phyloP scores from a whole-genome alignment of 345 rosid species.

The Euclidium syriacum region DNA sequence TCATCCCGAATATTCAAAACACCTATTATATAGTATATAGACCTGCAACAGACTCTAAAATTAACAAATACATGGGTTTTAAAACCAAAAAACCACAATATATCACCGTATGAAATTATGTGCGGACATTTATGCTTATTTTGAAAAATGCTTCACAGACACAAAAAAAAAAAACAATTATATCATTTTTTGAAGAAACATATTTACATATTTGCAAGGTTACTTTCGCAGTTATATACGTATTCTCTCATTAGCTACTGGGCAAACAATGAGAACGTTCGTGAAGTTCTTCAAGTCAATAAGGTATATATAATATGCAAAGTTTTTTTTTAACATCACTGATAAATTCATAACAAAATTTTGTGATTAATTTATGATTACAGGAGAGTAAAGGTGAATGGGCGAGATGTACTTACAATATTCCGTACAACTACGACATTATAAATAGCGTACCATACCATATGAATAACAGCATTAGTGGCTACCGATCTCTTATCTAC shows the following conservation, averaged over 20 bases:
- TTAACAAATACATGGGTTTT: too few relatives aligned
- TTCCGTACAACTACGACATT: conserved; percentile 1
- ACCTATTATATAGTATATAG: too few relatives aligned
- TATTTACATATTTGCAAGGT: background rate
- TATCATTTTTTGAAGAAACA: background rate
- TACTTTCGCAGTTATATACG: conserved; percentile 4
- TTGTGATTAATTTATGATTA: background rate
- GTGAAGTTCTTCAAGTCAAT: conserved; percentile 1
- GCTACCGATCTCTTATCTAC: conserved; percentile 17
- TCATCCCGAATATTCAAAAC: too few relatives aligned
- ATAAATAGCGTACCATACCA: conserved; percentile 4
- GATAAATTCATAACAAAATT: background rate
- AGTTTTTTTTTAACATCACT: background rate
- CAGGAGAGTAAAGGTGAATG: conserved; percentile 20
- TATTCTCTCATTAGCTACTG: background rate
- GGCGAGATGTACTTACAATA: conserved; percentile 5
- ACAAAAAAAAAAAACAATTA: background rate
- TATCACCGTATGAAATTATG: too few relatives aligned
- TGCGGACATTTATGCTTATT: too few relatives aligned
- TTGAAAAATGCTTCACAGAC: background rate
- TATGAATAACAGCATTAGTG: background rate
- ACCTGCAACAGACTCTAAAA: too few relatives aligned
- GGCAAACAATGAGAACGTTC: conserved; percentile 13
- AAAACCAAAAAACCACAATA: too few relatives aligned
- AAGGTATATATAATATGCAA: background rate